These are phyloP conservation scores for Schizochytrium sp. DNA, from an alignment of 108 stramenopile genomes.

Conservation along the genomic window DNA sequence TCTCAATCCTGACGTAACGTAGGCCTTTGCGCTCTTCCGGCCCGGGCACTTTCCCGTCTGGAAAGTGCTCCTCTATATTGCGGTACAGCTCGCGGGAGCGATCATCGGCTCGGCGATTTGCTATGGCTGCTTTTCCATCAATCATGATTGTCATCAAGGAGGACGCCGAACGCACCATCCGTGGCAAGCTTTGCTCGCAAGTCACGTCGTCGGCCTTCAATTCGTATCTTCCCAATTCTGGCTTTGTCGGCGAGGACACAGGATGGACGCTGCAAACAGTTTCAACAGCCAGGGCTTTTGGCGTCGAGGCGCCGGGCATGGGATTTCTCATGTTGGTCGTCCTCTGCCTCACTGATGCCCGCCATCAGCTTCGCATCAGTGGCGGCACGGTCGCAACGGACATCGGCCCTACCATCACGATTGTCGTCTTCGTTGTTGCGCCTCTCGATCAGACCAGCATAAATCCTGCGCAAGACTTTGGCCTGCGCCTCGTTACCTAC, in stretches of 20 bases:
- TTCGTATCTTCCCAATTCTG: background rate
- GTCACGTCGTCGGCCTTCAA: background rate
- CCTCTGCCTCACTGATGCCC: constrained; percentile 46
- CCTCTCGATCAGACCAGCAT: constrained; percentile 56
- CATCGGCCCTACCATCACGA: constrained; percentile 50
- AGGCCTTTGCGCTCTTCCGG: constrained; percentile 42
- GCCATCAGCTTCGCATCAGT: constrained; percentile 33
- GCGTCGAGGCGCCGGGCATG: constrained; percentile 46
- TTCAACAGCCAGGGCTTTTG: constrained; percentile 28
- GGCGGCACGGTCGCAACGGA: constrained; percentile 37
- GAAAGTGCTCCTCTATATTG: constrained; percentile 41
- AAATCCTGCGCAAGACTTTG: constrained; percentile 61
- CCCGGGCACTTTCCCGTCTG: background rate
- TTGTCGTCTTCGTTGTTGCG: constrained; percentile 42
- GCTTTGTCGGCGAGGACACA: background rate
- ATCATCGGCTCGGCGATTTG: constrained; percentile 36
- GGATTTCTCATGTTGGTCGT: constrained; percentile 48
- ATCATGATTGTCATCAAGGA: constrained; percentile 38
- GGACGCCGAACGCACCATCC: constrained; percentile 21
- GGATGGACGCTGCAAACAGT: background rate
- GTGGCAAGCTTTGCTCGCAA: background rate
- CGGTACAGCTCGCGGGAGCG: constrained; percentile 42
- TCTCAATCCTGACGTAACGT: constrained; percentile 49
- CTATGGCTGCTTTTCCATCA: constrained; percentile 31
- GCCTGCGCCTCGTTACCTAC: constrained; percentile 54